These are phyloP conservation scores for Emericellopsis terricola DNA, from an alignment of 495 filamentous ascomycete species.

Conservation along the genomic window DNA sequence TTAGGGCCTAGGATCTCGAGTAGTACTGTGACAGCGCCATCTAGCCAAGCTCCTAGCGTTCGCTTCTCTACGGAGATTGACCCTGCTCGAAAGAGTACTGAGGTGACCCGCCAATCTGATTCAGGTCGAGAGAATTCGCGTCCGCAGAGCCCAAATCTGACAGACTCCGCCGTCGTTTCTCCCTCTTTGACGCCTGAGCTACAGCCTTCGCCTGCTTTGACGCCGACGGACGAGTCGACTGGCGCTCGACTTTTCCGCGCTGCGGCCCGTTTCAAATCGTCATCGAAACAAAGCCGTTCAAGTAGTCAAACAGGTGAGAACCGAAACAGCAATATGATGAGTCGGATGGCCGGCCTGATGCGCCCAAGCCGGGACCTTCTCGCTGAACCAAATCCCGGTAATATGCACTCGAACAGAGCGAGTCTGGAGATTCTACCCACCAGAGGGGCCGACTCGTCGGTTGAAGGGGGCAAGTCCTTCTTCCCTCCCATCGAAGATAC, in stretches of 20 bases:
- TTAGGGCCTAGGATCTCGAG: no score
- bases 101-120: background rate
- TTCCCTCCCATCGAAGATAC: no score
- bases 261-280: conserved; percentile 1
- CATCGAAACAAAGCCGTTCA: conserved; percentile 34
- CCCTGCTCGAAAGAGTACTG: background rate
- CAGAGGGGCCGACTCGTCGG: no score
- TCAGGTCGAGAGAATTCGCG: conserved; percentile 15
- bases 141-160: conserved; percentile 27
- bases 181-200: conserved; percentile 16
- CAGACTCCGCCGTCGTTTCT: conserved; percentile 23
- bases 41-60: conserved; percentile 10
- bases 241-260: conserved; percentile 28
- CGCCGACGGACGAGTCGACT: conserved; percentile 32
- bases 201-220: conserved; percentile 15
- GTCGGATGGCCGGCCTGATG: conserved; percentile 38
- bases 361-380: conserved; percentile 31
- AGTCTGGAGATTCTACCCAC: no score
- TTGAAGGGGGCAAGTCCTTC: no score
- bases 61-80: conserved; percentile 23
- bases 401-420: no score
- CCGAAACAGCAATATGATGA: conserved; percentile 46
- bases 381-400: conserved; percentile 12
- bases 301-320: conserved; percentile 50
- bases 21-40: no score